Base-by-base conservation (phyloP, 176 grass and related monocot species). In the Raddia distichophylla region DNA sequence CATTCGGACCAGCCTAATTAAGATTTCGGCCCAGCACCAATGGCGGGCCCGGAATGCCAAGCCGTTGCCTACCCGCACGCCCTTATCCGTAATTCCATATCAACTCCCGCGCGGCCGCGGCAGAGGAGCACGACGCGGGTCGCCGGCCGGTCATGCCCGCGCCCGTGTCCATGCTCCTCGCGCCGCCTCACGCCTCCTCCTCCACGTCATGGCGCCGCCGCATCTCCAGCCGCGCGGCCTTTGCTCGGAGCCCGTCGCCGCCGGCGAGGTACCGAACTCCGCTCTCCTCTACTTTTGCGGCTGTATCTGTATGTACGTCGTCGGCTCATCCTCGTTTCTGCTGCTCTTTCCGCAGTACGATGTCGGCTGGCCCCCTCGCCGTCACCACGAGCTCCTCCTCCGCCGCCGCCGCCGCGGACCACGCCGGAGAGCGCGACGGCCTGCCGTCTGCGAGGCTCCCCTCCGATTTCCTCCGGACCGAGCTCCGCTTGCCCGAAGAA, bases 371-470 rank as follows among this genome's bases (percentile, higher is more conserved):
- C 34, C 46, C 71, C 34, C 18, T 64, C 22, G 10, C 20, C 12
- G 6, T 64, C 22, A 7, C 20, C 12, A 6, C 76, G 37, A 35
- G 10, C 27, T 27, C 27, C n/a, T n/a, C n/a, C n/a, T n/a, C n/a
- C n/a, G n/a, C n/a, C n/a, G n/a, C n/a, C n/a, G n/a, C n/a, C n/a
- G n/a, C n/a, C n/a, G n/a, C n/a, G n/a, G n/a, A n/a, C 64, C 55
- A 63, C 46, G 52, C 52, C 1, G 2, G 4, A 50, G 67, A 11
- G 10, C 44, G 57, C 22, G 9, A 60, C 5, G 60, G 0, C 7
- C 53, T 49, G 3, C 78, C 48, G 15, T 86, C 89, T 6, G 69
- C 83, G 8, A 65, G 71, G 16, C 61, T 89, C 3, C 83, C 90
- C 2, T 86, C 74, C 0, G 56, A 74, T 9, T 61, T 83, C 8